phyloP scores from a whole-genome alignment of 371 early-diverging fungal genomes.

The Apophysomyces sp. region DNA sequence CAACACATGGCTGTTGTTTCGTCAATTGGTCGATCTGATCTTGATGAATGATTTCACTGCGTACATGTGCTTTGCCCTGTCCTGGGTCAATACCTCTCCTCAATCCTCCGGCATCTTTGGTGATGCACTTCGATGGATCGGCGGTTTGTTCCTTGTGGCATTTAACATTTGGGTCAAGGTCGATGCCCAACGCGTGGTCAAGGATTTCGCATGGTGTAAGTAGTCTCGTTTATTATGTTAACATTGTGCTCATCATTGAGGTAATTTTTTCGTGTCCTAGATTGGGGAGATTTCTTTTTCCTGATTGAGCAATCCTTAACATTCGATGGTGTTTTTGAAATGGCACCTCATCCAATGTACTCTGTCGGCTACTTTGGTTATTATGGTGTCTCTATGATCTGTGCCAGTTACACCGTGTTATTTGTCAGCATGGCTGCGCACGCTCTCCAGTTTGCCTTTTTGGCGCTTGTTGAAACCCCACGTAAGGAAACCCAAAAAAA shows the following conservation, averaged over 20 bases:
- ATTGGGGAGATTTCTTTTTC: conserved; percentile 97
- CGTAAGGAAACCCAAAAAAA: conserved; percentile 36
- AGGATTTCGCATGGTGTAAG: conserved; percentile 93
- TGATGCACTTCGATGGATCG: conserved; percentile 64
- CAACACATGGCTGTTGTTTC: conserved; percentile 89
- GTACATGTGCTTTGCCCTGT: conserved; percentile 75
- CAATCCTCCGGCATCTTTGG: conserved; percentile 33
- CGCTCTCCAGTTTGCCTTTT: conserved; percentile 78
- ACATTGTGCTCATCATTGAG: too few relatives aligned
- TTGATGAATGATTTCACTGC: conserved; percentile 83
- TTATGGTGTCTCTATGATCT: conserved; percentile 86
- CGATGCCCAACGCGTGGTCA: conserved; percentile 88
- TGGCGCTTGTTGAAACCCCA: conserved; percentile 86
- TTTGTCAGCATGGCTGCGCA: conserved; percentile 84
- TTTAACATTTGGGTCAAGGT: conserved; percentile 92
- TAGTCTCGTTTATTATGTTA: conserved; percentile 8
- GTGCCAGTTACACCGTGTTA: conserved; percentile 78
- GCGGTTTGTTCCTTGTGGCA: conserved; percentile 69
- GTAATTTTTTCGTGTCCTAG: conserved; percentile 20
- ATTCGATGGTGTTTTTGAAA: conserved; percentile 89
- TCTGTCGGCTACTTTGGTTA: conserved; percentile 92
- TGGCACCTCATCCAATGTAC: conserved; percentile 96
- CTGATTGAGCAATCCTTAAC: conserved; percentile 75
- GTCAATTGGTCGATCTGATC: conserved; percentile 84
- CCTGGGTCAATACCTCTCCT: conserved; percentile 51